Conservation (phyloP, 805 yeast species). For the Metschnikowia cerradonensis region DNA sequence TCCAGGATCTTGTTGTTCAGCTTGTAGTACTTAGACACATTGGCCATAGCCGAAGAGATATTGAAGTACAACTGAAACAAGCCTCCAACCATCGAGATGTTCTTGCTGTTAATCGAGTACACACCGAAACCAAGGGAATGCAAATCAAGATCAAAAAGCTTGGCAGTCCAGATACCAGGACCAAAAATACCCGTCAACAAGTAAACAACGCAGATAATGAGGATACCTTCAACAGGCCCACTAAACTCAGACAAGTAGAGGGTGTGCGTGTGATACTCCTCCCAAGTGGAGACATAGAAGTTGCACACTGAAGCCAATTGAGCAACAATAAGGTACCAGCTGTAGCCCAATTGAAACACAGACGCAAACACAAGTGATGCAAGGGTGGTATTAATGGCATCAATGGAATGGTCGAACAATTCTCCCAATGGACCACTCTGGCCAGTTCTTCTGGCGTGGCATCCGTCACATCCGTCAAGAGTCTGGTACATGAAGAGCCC, state of each 20-base stretch:
- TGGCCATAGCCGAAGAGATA: constrained; percentile 61
- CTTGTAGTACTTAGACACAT: constrained; percentile 49
- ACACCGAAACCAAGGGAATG: constrained; percentile 26
- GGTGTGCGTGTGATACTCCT: constrained; percentile 86
- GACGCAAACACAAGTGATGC: constrained; percentile 72
- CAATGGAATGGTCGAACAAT: constrained; percentile 84
- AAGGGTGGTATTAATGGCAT: constrained; percentile 72
- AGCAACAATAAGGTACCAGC: constrained; percentile 54
- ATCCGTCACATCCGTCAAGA: constrained; percentile 94
- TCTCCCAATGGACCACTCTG: constrained; percentile 94
- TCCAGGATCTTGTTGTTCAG: constrained; percentile 19
- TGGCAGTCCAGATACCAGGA: constrained; percentile 58
- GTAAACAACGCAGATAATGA: constrained; percentile 55
- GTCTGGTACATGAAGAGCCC: constrained; percentile 90
- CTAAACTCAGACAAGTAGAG: constrained; percentile 73
- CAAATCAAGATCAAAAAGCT: constrained; percentile 39
- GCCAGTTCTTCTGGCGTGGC: constrained; percentile 94
- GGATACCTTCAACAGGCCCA: constrained; percentile 94
- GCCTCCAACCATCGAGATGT: constrained; percentile 48
- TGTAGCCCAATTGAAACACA: constrained; percentile 71
- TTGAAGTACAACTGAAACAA: constrained; percentile 57
- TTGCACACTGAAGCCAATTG: constrained; percentile 75
- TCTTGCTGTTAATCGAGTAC: constrained; percentile 36
- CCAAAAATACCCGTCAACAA: constrained; percentile 66
- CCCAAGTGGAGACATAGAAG: constrained; percentile 92